A percentile compares a stretch with the other conserved stretches of the same genome.
phyloP scores from a whole-genome alignment of 2,329 filamentous ascomycete genomes.

The Monosporascus sp. region DNA sequence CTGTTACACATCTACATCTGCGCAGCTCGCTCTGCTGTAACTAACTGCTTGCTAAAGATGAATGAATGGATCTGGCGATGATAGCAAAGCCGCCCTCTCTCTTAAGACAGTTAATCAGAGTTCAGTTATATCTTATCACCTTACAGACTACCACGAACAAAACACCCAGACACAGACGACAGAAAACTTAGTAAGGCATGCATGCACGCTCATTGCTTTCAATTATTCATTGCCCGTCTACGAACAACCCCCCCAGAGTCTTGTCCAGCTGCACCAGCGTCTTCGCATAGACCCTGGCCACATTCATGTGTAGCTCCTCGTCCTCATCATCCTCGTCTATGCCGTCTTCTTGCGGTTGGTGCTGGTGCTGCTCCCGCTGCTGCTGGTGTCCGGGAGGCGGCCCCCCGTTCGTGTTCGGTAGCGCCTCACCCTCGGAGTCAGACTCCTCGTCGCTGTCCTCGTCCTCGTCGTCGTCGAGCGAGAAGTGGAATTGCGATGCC shows the following conservation, averaged over 20 bases:
- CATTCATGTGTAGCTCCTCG: constrained; percentile 58
- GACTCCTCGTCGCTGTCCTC: constrained; percentile 16
- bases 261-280: constrained; percentile 73
- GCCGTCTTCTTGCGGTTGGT: constrained; percentile 14
- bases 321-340: constrained; percentile 30
- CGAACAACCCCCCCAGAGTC: constrained; percentile 42
- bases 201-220: too few species aligned
- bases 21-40: too few species aligned
- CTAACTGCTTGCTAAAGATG: too few species aligned
- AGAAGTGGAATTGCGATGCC: constrained; percentile 24
- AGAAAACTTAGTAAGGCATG: too few species aligned
- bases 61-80: too few species aligned
- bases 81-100: too few species aligned
- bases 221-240: background rate
- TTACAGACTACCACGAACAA: too few species aligned
- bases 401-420: constrained; percentile 1
- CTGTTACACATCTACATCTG: too few species aligned
- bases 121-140: too few species aligned
- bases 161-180: too few species aligned
- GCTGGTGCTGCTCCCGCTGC: background rate
- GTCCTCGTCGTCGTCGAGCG: constrained; percentile 26
- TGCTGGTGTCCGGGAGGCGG: background rate
- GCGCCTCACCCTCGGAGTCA: constrained; percentile 14
- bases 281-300: constrained; percentile 72
- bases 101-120: too few species aligned